These are phyloP conservation scores for Wallacemonas collosoma DNA, from an alignment of 208 protist genomes.

Conservation along the genomic window DNA sequence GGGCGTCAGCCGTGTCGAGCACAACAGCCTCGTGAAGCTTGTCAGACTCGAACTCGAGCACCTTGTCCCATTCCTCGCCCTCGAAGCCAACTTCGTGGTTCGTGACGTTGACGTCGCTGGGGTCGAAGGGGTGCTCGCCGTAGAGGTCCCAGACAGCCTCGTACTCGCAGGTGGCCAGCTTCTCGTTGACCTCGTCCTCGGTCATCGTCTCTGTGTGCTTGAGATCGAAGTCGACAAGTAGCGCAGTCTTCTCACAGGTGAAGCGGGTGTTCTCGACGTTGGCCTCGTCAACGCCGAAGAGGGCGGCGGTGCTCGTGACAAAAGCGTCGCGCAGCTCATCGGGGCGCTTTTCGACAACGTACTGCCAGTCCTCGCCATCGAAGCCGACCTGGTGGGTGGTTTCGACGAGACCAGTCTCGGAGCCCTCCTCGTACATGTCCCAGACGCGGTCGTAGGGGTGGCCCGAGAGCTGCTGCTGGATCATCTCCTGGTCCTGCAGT, in stretches of 20 bases:
- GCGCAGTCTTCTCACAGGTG: conserved; percentile 23
- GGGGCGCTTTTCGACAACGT: conserved; percentile 44
- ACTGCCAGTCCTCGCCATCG: conserved; percentile 66
- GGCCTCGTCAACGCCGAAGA: conserved; percentile 33
- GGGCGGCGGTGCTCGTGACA: conserved; percentile 30
- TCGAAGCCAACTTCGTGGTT: conserved; percentile 46
- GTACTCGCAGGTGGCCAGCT: conserved; percentile 44
- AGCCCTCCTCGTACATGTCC: conserved; percentile 14
- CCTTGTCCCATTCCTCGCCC: conserved; percentile 58
- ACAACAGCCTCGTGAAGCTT: conserved; percentile 39
- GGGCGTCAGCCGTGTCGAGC: conserved; percentile 38
- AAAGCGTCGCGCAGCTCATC: conserved; percentile 42
- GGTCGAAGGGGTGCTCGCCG: conserved; percentile 38
- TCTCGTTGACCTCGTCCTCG: conserved; percentile 35
- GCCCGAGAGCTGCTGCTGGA: conserved; percentile 22
- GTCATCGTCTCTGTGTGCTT: conserved; percentile 41
- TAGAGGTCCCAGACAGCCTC: conserved; percentile 60
- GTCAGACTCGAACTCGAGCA: conserved; percentile 36
- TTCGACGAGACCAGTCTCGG: background rate
- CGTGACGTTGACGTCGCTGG: conserved; percentile 28
- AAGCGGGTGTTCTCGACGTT: conserved; percentile 33
- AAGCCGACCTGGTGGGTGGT: conserved; percentile 42
- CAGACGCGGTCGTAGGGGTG: conserved; percentile 34
- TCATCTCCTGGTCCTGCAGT: conserved; percentile 18
- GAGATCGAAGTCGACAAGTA: conserved; percentile 55